Conservation (phyloP, 139 green algal species). For the Astrephomene gubernaculifera region DNA sequence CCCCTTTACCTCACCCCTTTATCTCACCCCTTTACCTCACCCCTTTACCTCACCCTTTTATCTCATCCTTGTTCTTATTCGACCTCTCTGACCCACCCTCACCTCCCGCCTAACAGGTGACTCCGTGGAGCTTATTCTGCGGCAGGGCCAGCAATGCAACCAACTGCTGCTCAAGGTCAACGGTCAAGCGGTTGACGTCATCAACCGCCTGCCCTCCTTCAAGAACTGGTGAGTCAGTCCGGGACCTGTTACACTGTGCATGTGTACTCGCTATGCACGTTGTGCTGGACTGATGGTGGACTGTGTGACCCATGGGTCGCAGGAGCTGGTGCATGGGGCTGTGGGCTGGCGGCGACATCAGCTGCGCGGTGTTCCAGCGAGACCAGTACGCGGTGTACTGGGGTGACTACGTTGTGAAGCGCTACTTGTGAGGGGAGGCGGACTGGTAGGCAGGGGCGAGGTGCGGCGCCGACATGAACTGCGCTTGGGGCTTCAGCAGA, state of each 20-base stretch:
- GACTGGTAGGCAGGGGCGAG: no score
- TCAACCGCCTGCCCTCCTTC: slow-evolving; percentile 28
- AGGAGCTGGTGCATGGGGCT: slow-evolving; percentile 41
- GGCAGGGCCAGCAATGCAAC: not conserved
- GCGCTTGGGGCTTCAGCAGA: no score
- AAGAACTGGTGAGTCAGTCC: slow-evolving; percentile 12
- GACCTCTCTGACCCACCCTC: not conserved
- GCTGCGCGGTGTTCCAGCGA: slow-evolving; percentile 12
- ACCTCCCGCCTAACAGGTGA: not conserved
- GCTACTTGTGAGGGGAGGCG: no score
- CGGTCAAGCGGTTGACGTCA: slow-evolving; percentile 28
- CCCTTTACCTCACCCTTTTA: no score
- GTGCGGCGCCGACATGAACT: no score
- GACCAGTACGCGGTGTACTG: slow-evolving; percentile 36
- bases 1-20: not conserved
- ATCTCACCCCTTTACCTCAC: not conserved
- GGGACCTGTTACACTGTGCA: no score
- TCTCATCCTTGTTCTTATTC: not conserved
- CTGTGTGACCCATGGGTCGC: not conserved
- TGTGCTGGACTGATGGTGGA: not conserved
- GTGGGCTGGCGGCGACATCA: slow-evolving; percentile 36
- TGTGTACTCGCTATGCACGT: no score
- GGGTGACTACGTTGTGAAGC: slow-evolving; percentile 18
- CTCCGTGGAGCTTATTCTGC: slow-evolving; percentile 36
- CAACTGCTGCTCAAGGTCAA: slow-evolving; percentile 44